Evolutionary conservation across 345 rosid species (phyloP).

Genomic region (Nephelium lappaceum): DNA sequence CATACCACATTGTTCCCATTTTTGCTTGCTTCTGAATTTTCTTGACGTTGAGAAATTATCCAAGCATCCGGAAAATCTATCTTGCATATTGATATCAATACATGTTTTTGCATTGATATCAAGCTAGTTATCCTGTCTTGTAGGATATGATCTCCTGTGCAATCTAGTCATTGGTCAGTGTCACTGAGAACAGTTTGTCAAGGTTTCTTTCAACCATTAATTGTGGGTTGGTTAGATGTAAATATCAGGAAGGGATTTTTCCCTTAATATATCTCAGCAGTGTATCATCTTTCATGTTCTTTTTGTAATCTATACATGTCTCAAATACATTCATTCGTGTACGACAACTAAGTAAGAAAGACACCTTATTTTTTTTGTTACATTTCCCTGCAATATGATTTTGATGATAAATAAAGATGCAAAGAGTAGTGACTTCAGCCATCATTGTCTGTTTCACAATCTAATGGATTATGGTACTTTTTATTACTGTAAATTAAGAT

Average conservation of each 20-base stretch:
- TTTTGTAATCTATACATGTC: not conserved
- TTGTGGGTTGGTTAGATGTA: not conserved
- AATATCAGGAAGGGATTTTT: not conserved
- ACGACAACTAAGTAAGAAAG: not conserved
- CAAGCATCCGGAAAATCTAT: not conserved
- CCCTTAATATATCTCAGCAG: not conserved
- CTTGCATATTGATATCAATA: not conserved
- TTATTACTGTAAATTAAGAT: not conserved
- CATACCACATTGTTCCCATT: too few species aligned
- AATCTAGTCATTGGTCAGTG: not conserved
- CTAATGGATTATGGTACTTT: not conserved
- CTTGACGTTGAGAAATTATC: not conserved
- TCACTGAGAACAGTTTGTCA: constrained; percentile 4
- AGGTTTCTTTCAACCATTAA: not conserved
- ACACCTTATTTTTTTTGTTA: not conserved
- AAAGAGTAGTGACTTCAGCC: not conserved
- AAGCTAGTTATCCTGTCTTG: not conserved
- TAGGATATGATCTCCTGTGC: not conserved
- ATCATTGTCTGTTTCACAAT: not conserved
- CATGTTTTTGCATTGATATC: not conserved
- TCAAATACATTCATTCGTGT: not conserved
- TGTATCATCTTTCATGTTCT: not conserved
- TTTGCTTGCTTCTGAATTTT: not conserved
- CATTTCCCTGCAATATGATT: not conserved
- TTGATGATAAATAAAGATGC: not conserved